Evolutionary conservation across 768 basidiomycete genomes (phyloP), one percentile per base, ranked within the genome.

Genomic region (Punctularia strigosozonata): DNA sequence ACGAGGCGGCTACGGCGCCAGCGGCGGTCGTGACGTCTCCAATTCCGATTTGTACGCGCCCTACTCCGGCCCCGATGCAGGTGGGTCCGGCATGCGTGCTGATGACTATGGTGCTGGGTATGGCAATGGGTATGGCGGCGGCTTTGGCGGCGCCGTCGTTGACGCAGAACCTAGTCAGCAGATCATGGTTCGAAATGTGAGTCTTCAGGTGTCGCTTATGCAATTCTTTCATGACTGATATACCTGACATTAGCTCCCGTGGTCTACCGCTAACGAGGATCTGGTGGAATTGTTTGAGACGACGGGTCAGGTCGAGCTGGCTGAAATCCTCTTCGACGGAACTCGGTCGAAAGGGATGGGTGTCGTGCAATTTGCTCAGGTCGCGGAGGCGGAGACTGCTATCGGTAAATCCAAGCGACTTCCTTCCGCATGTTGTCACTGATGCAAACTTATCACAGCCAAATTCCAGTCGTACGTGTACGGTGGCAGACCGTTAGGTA

Each of bases 261-360:
- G 92, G 92, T 97, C 94, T 7, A 99, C 94, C 32, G 91, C 94
- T 5, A 97, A 99, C 56, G 94, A 99, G 56, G 94, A 99, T 56
- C 65, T 99, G 31, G 92, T 99, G 17, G 94, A 99, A 61, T 62
- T 99, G 15, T 99, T 99, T 51, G 92, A 97, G 65, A 99, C 94
- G 24, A 95, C 92, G 0, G 94, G 92, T 7, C 82, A 83, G 48
- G 94, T 99, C 25, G 85, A 91, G 52, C 65, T 89, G 24, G 94
- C 94, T 2, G 94, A 99, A 61, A 94, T 97, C 46, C 60, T 99
- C 34, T 91, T 84, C 50, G 92, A 97, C 50, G 85, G 87, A 13
- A 79, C 83, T 0, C 77, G 94, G 39, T 89, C 86, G 36, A 95
- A 95, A 59, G 94, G 94, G 12, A 80, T 83, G 43, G 95, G 94